Conservation (phyloP, 2,329 filamentous ascomycete genomes). For the Penicillium crustosum region DNA sequence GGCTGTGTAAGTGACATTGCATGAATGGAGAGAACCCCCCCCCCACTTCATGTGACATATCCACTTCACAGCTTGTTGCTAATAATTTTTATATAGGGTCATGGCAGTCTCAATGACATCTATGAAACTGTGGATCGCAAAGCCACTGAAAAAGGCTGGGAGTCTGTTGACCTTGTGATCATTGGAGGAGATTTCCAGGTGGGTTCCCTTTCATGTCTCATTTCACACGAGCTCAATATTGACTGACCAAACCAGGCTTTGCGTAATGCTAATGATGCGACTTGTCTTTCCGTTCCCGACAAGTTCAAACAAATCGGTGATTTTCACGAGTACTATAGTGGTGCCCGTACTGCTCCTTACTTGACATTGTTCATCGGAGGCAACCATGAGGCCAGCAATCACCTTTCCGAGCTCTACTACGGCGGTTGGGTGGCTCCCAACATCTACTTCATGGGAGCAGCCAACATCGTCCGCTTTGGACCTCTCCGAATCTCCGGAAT, state of each 20-base stretch:
- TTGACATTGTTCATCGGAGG: constrained; percentile 90
- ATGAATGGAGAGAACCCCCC: background rate
- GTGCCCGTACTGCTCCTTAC: constrained; percentile 73
- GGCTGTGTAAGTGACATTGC: constrained; percentile 67
- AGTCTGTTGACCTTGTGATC: constrained; percentile 81
- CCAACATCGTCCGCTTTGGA: constrained; percentile 82
- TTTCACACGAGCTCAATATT: background rate
- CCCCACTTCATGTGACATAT: background rate
- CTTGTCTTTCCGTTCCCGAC: constrained; percentile 81
- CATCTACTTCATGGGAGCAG: constrained; percentile 94
- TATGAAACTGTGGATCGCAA: constrained; percentile 74
- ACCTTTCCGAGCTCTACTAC: constrained; percentile 90
- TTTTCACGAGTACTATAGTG: constrained; percentile 92
- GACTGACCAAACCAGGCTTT: constrained; percentile 59
- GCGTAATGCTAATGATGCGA: constrained; percentile 83
- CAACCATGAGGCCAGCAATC: constrained; percentile 90
- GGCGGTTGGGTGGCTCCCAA: constrained; percentile 96
- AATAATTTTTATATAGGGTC: constrained; percentile 60
- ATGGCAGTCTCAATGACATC: constrained; percentile 88
- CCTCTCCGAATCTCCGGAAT: constrained; percentile 84
- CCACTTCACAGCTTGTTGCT: background rate
- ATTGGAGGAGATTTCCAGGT: constrained; percentile 96
- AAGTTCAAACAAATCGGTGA: constrained; percentile 89
- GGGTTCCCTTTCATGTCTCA: constrained; percentile 24
- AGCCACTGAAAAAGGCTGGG: constrained; percentile 71